These are phyloP conservation scores for Penicillium daleae DNA, from an alignment of 495 filamentous ascomycete species.

Conservation along the genomic window DNA sequence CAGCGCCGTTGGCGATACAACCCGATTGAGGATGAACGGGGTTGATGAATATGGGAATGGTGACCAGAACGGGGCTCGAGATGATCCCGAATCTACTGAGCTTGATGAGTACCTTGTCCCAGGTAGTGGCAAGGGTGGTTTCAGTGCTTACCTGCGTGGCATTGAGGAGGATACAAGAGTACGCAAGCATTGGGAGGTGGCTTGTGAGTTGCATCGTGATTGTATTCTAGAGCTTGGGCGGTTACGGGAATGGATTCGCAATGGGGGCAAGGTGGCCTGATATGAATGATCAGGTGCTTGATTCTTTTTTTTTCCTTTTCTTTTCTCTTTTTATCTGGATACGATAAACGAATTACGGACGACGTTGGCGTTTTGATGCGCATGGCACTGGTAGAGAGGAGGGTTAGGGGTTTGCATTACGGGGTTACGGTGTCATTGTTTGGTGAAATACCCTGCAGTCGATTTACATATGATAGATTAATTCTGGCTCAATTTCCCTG, in stretches of 20 bases:
- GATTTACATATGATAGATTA: slow-evolving; percentile 12
- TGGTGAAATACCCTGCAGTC: slow-evolving; percentile 24
- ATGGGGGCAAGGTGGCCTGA: slow-evolving; percentile 42
- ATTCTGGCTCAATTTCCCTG: slow-evolving; percentile 1
- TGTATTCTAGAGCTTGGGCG: slow-evolving; percentile 62
- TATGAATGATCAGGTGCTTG: background rate
- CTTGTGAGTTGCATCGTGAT: slow-evolving; percentile 64
- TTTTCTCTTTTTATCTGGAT: background rate
- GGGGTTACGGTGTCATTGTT: slow-evolving; percentile 9
- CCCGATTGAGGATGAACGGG: slow-evolving; percentile 32
- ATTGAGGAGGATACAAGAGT: slow-evolving; percentile 68
- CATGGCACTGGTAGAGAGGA: background rate
- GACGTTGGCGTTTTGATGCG: slow-evolving; percentile 5
- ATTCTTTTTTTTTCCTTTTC: background rate
- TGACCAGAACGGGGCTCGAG: slow-evolving; percentile 16
- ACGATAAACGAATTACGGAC: background rate
- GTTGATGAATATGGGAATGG: slow-evolving; percentile 22
- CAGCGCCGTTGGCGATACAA: slow-evolving; percentile 54
- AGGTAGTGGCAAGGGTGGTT: slow-evolving; percentile 47
- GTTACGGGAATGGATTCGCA: slow-evolving; percentile 55
- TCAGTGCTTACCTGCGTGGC: slow-evolving; percentile 59
- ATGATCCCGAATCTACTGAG: slow-evolving; percentile 23
- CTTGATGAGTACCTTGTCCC: slow-evolving; percentile 35
- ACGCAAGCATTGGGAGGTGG: slow-evolving; percentile 65
- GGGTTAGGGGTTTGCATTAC: background rate